Base-by-base conservation (phyloP, 192 early-diverging fungal genomes). In the Entomortierella beljakovae region DNA sequence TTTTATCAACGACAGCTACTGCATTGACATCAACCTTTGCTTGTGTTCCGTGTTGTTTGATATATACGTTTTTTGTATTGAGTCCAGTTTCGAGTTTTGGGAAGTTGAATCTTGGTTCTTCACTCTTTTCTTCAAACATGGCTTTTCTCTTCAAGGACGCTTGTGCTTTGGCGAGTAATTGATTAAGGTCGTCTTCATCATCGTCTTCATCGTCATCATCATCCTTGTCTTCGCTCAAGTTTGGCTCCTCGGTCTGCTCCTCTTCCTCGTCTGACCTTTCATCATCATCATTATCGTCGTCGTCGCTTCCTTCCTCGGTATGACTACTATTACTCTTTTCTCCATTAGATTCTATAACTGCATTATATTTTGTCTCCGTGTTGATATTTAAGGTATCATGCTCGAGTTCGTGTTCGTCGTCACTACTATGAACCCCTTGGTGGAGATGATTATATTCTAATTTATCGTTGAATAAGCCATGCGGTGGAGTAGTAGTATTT, bases 41-140 rank as follows among this genome's bases (percentile, higher is more conserved):
- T 55, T 49, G 34, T 6, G 38, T 50, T 16, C 65, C 61, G 11
- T 82, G 52, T 40, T 72, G 57, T 35, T 64, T 62, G 35, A 83
- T 72, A 55, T 87, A 87, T 3, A 70, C 49, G 9, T 80, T 55
- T 4, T 82, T 51, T 16, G 73, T 49, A 16, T 80, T 61, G 6
- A 87, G 52, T 51, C 82, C 82, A 18, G 80, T 48, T 40, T 87
- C 57, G 7, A 87, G 55, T 58, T 80, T 85, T 10, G 86, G 82
- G 37, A 86, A 71, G 52, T 61, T 76, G 37, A 60, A 69, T 25
- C 40, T 32, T 0, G 65, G 60, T 29, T 68, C 53, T 2, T 64
- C 33, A 38, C 58, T 54, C 11, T 48, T 67, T 11, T 69, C 68
- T 8, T 61, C 60, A 34, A 65, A 61, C 46, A 58, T 55, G 9